These are phyloP conservation scores for Trifolium pratense DNA, from an alignment of 306 rosid genomes.

Conservation along the genomic window DNA sequence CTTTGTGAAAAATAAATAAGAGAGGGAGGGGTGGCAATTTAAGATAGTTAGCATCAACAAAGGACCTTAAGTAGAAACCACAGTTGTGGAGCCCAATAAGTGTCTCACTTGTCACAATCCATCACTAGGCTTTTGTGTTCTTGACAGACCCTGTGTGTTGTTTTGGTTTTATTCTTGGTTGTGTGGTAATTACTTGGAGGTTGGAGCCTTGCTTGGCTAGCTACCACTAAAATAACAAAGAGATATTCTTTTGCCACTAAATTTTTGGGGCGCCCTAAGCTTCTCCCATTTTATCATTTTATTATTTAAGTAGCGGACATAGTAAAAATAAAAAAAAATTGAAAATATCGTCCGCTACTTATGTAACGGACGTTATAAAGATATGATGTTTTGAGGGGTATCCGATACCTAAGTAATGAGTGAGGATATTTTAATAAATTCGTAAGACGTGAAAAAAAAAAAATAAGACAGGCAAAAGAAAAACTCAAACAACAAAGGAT, in stretches of 20 bases:
- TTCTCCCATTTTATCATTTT: no score
- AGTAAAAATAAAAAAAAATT: no score
- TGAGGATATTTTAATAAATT: no score
- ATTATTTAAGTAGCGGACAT: no score
- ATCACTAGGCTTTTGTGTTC: conserved; percentile 27
- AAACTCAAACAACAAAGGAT: conserved; percentile 10
- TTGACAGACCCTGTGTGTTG: conserved; percentile 22
- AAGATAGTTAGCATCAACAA: conserved; percentile 18
- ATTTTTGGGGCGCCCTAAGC: no score
- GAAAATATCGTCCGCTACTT: no score
- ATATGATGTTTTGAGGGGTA: no score
- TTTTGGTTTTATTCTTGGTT: conserved; percentile 29
- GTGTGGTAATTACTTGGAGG: not conserved
- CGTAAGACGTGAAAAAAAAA: no score
- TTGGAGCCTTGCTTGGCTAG: not conserved
- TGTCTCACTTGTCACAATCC: conserved; percentile 42
- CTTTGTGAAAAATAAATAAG: conserved; percentile 5
- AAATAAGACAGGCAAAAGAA: no score
- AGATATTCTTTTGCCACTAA: no score
- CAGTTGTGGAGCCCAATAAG: conserved; percentile 40
- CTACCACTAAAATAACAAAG: conserved; percentile 9
- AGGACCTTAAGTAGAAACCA: conserved; percentile 18
- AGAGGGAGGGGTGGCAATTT: conserved; percentile 11
- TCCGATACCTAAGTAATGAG: no score
- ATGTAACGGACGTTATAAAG: no score